Conservation (phyloP, 2,329 filamentous ascomycete species). For the Aspergillus tubingensis region DNA sequence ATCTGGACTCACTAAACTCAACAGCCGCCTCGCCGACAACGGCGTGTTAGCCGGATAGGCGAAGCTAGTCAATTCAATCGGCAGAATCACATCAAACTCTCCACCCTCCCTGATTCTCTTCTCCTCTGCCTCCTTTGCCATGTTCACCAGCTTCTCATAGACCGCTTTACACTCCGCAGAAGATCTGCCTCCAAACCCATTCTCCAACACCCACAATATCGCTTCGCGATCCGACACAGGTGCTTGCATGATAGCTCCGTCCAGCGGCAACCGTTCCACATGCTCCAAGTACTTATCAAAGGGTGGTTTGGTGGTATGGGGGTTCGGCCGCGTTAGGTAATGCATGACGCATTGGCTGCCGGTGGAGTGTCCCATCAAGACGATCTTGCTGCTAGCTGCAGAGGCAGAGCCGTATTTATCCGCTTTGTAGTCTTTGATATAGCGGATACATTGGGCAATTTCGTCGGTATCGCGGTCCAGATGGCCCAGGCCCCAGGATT, state of each 20-base stretch:
- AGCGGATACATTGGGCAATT: conserved; percentile 52
- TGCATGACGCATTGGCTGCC: conserved; percentile 68
- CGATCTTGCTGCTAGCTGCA: conserved; percentile 49
- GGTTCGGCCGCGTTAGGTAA: conserved; percentile 55
- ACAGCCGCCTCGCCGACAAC: conserved; percentile 58
- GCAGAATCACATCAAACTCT: conserved; percentile 34
- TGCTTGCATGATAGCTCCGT: conserved; percentile 78
- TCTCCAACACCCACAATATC: conserved; percentile 41
- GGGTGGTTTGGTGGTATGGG: conserved; percentile 31
- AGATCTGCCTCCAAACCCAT: conserved; percentile 16
- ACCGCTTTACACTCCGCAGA: conserved; percentile 26
- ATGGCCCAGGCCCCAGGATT: conserved; percentile 56
- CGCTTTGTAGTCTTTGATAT: conserved; percentile 46
- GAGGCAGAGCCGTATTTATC: conserved; percentile 14
- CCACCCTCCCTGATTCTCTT: conserved; percentile 14
- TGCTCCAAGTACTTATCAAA: conserved; percentile 36
- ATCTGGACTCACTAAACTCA: conserved; percentile 56
- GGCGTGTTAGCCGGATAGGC: conserved; percentile 43
- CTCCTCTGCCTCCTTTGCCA: conserved; percentile 31
- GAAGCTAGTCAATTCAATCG: conserved; percentile 36
- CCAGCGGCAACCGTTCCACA: conserved; percentile 55
- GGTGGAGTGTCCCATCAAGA: conserved; percentile 68
- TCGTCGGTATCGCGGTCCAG: conserved; percentile 57
- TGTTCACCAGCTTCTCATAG: conserved; percentile 35
- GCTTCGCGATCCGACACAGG: conserved; percentile 77